Percentiles rank a stretch among this genome's conserved stretches.
Conservation (phyloP, 495 filamentous ascomycete species). For the Penicillium parvum region DNA sequence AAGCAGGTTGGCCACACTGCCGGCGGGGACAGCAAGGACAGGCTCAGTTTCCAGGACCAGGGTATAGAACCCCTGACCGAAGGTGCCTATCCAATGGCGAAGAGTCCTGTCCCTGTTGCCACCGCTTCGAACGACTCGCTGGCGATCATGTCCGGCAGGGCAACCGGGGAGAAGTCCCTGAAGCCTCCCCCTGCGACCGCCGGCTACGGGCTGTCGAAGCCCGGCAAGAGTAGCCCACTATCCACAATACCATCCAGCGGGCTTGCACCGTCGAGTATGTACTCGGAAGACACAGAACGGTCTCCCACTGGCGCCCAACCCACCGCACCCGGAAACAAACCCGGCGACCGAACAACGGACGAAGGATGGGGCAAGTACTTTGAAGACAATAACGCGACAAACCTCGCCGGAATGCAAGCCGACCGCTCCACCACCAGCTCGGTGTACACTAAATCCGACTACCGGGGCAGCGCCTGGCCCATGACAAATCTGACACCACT, state of each 20-base stretch:
- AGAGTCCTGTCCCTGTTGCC: slow-evolving; percentile 38
- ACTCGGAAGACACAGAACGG: slow-evolving; percentile 22
- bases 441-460: slow-evolving; percentile 31
- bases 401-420: slow-evolving; percentile 29
- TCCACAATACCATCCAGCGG: slow-evolving; percentile 35
- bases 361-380: slow-evolving; percentile 62
- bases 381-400: slow-evolving; percentile 46
- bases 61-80: slow-evolving; percentile 50
- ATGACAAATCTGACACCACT: slow-evolving; percentile 31
- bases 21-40: slow-evolving; percentile 52
- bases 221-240: slow-evolving; percentile 27
- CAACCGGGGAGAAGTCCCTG: slow-evolving; percentile 35
- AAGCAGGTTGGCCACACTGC: slow-evolving; percentile 51
- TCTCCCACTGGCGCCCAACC: slow-evolving; percentile 16
- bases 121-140: slow-evolving; percentile 44
- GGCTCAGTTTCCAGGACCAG: slow-evolving; percentile 61
- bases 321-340: slow-evolving; percentile 11
- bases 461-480: slow-evolving; percentile 39
- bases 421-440: slow-evolving; percentile 28
- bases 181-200: slow-evolving; percentile 22
- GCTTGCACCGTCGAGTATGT: slow-evolving; percentile 20
- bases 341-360: slow-evolving; percentile 47
- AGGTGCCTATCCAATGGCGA: slow-evolving; percentile 42
- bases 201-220: slow-evolving; percentile 15
- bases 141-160: slow-evolving; percentile 41